Evolutionary conservation across 192 early-diverging fungal species (phyloP).

Genomic region (Gryganskiella cystojenkinii): DNA sequence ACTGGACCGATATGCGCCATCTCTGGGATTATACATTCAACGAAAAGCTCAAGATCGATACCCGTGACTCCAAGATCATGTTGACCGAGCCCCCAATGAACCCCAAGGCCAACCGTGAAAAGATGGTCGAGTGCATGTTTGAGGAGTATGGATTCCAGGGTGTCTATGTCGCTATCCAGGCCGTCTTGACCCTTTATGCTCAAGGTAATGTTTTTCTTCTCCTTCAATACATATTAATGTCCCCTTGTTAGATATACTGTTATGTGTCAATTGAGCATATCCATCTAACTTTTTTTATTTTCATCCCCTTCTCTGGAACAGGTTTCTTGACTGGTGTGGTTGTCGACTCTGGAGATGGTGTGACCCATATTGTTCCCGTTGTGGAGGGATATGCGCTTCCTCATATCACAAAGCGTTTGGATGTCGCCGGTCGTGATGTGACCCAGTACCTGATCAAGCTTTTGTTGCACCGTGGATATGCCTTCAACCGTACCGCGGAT

Average conservation of each 20-base stretch:
- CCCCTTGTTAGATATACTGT: not conserved
- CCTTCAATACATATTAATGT: not conserved
- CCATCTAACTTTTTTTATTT: not conserved
- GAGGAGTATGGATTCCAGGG: constrained; percentile 96
- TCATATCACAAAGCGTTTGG: constrained; percentile 88
- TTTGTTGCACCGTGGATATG: constrained; percentile 91
- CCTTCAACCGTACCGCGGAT: constrained; percentile 97
- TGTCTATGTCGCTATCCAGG: constrained; percentile 96
- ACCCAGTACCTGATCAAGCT: constrained; percentile 98
- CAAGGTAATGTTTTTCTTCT: constrained; percentile 72
- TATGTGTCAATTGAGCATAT: not conserved
- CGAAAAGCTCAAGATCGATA: constrained; percentile 92
- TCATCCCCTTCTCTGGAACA: constrained; percentile 24
- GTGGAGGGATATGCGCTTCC: constrained; percentile 94
- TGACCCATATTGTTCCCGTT: constrained; percentile 99
- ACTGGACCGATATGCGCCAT: constrained; percentile 98
- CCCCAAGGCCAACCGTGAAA: constrained; percentile 89
- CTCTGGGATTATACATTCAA: constrained; percentile 99
- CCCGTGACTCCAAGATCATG: constrained; percentile 90
- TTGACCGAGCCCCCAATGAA: constrained; percentile 98
- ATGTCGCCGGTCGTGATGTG: constrained; percentile 97
- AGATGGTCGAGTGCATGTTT: constrained; percentile 97
- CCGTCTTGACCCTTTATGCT: constrained; percentile 97
- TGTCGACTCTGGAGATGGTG: constrained; percentile 98
- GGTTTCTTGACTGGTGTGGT: constrained; percentile 95